These are phyloP conservation scores for Suillus sp. DNA, from an alignment of 768 basidiomycete species.

Conservation along the genomic window DNA sequence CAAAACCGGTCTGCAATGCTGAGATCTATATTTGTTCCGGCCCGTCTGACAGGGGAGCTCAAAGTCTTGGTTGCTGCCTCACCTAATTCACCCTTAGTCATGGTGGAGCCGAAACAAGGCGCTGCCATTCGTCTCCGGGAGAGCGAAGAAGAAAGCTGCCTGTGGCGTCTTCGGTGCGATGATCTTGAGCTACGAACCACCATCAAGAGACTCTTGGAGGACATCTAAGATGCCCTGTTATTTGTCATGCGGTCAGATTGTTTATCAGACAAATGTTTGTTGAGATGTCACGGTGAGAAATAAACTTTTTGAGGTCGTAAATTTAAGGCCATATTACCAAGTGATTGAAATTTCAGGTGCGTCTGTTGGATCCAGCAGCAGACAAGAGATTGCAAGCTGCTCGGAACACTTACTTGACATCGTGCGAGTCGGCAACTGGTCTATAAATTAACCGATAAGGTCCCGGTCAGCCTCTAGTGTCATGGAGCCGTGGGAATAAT, in stretches of 20 bases:
- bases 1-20: neutral
- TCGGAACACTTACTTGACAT: neutral
- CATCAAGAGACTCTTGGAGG: constrained; percentile 47
- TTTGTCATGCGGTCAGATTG: neutral
- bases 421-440: constrained; percentile 2
- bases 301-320: neutral
- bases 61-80: constrained; percentile 53
- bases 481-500: constrained; percentile 14
- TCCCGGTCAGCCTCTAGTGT: neutral
- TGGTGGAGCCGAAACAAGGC: constrained; percentile 10
- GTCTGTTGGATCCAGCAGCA: neutral
- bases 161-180: constrained; percentile 68
- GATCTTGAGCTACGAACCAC: constrained; percentile 43
- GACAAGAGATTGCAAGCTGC: neutral
- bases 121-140: constrained; percentile 60
- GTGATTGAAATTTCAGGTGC: neutral
- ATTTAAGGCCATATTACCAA: constrained; percentile 3
- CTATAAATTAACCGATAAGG: neutral
- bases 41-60: constrained; percentile 53
- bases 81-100: constrained; percentile 10
- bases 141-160: constrained; percentile 67
- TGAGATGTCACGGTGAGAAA: constrained; percentile 3
- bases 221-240: constrained; percentile 7
- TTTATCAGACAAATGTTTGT: constrained; percentile 8
- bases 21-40: constrained; percentile 11